A percentile compares a stretch with the other conserved stretches of the same genome.
Conservation (phyloP, 768 basidiomycete species). For the Cystobasidium tubakii region DNA sequence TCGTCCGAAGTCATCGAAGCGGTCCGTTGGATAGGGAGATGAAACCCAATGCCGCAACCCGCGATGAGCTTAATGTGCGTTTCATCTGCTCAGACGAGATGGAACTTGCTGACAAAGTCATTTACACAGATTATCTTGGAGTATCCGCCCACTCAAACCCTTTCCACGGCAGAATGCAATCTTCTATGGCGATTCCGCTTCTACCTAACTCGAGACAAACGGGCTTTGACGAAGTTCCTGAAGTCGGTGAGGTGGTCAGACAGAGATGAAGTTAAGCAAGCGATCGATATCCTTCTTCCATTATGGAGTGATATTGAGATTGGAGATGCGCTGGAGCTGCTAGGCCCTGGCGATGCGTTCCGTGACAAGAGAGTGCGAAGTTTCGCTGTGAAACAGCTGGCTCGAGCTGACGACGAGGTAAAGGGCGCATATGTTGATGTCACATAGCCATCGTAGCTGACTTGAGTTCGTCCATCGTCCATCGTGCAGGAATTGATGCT, state of each 20-base stretch:
- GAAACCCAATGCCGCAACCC: conserved; percentile 90
- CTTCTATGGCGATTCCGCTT: conserved; percentile 99
- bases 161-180: conserved; percentile 89
- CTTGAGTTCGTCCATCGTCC: background rate
- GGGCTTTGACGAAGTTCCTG: conserved; percentile 92
- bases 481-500: conserved; percentile 70
- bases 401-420: conserved; percentile 89
- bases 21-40: conserved; percentile 91
- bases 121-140: conserved; percentile 63
- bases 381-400: conserved; percentile 87
- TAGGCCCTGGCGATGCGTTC: conserved; percentile 88
- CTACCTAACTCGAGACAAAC: conserved; percentile 83
- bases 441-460: conserved; percentile 6
- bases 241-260: conserved; percentile 98
- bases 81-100: background rate
- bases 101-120: background rate
- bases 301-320: conserved; percentile 96
- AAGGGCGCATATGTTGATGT: conserved; percentile 43
- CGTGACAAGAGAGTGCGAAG: conserved; percentile 65
- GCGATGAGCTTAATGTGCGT: conserved; percentile 83
- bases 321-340: conserved; percentile 88
- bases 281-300: conserved; percentile 88
- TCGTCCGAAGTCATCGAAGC: conserved; percentile 89
- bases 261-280: conserved; percentile 91
- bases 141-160: conserved; percentile 78